These are phyloP conservation scores for Fraxinus platypoda DNA, from an alignment of 305 asterid species.

Conservation along the genomic window DNA sequence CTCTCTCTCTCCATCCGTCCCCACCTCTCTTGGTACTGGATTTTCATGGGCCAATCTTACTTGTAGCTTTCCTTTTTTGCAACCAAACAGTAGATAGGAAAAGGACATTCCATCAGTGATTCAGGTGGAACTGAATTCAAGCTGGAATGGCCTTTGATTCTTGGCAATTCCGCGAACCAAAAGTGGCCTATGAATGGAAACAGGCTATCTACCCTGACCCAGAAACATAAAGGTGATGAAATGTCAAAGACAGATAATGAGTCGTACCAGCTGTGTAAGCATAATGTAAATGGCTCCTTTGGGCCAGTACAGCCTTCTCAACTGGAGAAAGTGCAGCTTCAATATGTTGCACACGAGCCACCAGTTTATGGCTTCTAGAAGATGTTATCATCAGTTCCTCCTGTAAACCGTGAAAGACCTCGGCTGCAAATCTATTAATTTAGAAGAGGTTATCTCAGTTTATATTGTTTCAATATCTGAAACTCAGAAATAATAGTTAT, in stretches of 20 bases:
- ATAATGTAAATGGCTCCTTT: slow-evolving; percentile 86
- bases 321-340: slow-evolving; percentile 88
- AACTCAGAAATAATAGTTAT: slow-evolving; percentile 1
- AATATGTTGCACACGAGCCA: slow-evolving; percentile 66
- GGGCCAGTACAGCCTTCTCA: slow-evolving; percentile 88
- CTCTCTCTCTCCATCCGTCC: neutral
- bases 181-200: neutral
- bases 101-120: neutral
- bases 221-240: neutral
- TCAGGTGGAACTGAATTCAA: neutral
- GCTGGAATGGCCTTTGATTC: neutral
- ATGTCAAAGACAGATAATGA: slow-evolving; percentile 20
- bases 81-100: neutral
- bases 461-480: neutral
- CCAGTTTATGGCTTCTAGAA: slow-evolving; percentile 83
- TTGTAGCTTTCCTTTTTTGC: neutral
- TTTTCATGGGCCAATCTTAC: neutral
- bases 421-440: slow-evolving; percentile 81
- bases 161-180: neutral
- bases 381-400: slow-evolving; percentile 75
- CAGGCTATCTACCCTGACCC: neutral
- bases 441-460: slow-evolving; percentile 17
- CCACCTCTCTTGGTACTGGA: neutral
- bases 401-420: slow-evolving; percentile 91
- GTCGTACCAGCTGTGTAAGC: slow-evolving; percentile 88